Base-by-base conservation (phyloP, 768 basidiomycete species). In the Collybia nuda region DNA sequence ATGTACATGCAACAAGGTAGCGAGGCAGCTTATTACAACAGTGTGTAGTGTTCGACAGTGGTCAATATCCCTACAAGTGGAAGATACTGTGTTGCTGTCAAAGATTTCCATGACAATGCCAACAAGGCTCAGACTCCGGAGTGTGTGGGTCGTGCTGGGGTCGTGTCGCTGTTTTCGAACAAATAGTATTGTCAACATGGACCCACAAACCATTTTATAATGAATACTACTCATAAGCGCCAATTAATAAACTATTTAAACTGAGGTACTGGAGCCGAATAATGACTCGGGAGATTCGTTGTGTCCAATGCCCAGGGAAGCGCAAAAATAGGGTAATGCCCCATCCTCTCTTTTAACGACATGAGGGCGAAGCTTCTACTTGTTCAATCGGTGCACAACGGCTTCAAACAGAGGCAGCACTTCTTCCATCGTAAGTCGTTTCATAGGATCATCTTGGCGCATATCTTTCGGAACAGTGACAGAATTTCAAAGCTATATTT, bases 381-480 rank as follows among this genome's bases (percentile, higher is more conserved):
- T 39, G 18, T 55, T 58, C 9, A 71, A 57, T 3, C 44, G 22
- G 8, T 47, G 43, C 5, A 46, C n/a, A 17, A 68, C 59, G 2
- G 5, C 40, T 2, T 53, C 47, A 40, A 70, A 67, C 0, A 64
- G 61, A 6, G 51, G 9, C 1, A 68, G 59, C 0, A 67, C 65
- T 17, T 66, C 62, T 11, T 67, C 61, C 56, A 68, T 68, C 0
- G 56, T 67, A 0, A 69, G 72, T 40, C 69, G 62, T 42, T 60
- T 61, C 0, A 48, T n/a, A 0, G 70, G 71, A 40, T 73, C 66
- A 6, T 50, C 39, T 9, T 60, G 41, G 2, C 48, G 46, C 61
- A 63, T 63, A 23, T 60, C 59, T 1, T 36, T 43, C 6, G 54
- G 47, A 64, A 51, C 11, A 50, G 38, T 19, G 50, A 42, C 54